Conservation (phyloP, 2,329 filamentous ascomycete genomes). For the Penicillium sp. region DNA sequence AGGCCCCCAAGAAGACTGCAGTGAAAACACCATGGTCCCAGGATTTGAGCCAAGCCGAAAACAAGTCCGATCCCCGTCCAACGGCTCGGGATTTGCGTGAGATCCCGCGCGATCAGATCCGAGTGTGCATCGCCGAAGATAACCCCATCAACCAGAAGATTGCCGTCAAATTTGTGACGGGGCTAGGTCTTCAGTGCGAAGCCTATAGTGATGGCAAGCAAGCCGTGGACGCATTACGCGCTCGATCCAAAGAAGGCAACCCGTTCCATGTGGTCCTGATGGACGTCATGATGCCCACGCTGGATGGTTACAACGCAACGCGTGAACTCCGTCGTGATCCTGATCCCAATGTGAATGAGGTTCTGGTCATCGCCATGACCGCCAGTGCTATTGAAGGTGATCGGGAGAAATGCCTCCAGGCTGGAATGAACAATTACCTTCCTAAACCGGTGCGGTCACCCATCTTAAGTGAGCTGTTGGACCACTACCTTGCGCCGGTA, state of each 20-base stretch:
- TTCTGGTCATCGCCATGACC: slow-evolving; percentile 96
- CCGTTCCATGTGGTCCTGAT: slow-evolving; percentile 90
- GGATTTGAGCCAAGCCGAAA: slow-evolving; percentile 36
- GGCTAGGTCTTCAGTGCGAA: slow-evolving; percentile 78
- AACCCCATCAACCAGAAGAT: slow-evolving; percentile 94
- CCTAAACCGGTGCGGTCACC: slow-evolving; percentile 91
- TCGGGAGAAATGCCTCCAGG: slow-evolving; percentile 87
- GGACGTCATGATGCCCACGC: slow-evolving; percentile 93
- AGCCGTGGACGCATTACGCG: slow-evolving; percentile 77
- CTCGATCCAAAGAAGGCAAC: slow-evolving; percentile 61
- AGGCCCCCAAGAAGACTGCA: slow-evolving; percentile 58
- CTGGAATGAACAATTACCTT: slow-evolving; percentile 96
- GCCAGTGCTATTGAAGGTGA: slow-evolving; percentile 92
- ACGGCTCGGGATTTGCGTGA: slow-evolving; percentile 62
- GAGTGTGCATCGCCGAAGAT: slow-evolving; percentile 90
- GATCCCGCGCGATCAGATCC: slow-evolving; percentile 69
- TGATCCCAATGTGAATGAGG: slow-evolving; percentile 68
- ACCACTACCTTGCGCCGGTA: slow-evolving; percentile 56
- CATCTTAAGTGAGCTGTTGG: slow-evolving; percentile 76
- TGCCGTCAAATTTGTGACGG: slow-evolving; percentile 81
- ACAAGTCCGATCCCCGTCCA: slow-evolving; percentile 39
- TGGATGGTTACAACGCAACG: slow-evolving; percentile 89
- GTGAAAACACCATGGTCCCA: slow-evolving; percentile 54
- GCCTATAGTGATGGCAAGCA: slow-evolving; percentile 86
- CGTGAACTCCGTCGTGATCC: slow-evolving; percentile 71